These are phyloP conservation scores for Canna indica DNA, from an alignment of 176 grass and related monocot species.

Conservation along the genomic window DNA sequence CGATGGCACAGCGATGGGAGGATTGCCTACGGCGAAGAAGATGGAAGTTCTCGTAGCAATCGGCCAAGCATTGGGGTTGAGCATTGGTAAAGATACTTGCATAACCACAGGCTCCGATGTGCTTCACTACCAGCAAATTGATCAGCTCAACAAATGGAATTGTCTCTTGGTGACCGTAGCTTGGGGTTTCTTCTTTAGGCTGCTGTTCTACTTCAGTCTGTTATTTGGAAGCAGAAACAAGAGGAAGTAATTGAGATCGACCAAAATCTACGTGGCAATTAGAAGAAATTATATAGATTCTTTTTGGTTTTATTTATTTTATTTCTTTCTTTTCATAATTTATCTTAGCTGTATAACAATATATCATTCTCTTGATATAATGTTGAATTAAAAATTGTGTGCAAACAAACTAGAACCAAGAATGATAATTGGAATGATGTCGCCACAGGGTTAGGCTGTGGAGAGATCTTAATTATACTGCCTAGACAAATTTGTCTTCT, in stretches of 20 bases:
- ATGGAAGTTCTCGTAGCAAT: not conserved
- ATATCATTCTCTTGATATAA: too few species aligned
- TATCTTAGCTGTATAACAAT: too few species aligned
- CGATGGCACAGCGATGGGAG: not conserved
- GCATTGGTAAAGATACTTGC: not conserved
- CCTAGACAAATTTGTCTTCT: too few species aligned
- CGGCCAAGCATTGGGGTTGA: not conserved
- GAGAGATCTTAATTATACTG: too few species aligned
- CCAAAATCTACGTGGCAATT: too few species aligned
- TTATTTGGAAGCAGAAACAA: not conserved
- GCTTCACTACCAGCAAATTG: not conserved
- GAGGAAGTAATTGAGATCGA: not conserved
- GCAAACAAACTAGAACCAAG: too few species aligned
- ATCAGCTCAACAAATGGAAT: not conserved
- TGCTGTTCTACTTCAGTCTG: not conserved
- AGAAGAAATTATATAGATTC: too few species aligned
- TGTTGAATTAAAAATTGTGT: too few species aligned
- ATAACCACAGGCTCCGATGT: not conserved
- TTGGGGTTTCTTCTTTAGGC: not conserved
- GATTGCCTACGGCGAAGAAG: not conserved
- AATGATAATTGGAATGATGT: too few species aligned
- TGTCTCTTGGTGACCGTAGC: not conserved
- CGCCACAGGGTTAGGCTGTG: too few species aligned
- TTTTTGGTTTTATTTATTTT: too few species aligned
- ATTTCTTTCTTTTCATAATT: too few species aligned